phyloP scores from a whole-genome alignment of 2,329 filamentous ascomycete genomes.

The Fusarium nisikadoi region DNA sequence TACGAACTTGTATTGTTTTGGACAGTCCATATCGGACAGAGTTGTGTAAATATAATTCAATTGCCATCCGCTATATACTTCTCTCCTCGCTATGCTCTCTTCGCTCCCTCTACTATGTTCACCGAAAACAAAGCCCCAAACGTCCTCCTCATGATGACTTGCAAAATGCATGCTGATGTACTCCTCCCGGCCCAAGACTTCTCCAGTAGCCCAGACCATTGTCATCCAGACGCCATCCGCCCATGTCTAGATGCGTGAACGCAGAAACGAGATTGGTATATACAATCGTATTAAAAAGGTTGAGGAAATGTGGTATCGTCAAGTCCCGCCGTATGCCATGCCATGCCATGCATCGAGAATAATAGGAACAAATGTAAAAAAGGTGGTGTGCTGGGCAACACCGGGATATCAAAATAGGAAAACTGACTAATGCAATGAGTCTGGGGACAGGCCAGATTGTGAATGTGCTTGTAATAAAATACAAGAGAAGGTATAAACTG shows the following conservation, averaged over 20 bases:
- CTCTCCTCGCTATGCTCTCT: not conserved
- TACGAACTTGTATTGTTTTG: not conserved
- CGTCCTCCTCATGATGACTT: not conserved
- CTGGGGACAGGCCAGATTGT: not conserved
- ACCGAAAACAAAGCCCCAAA: not conserved
- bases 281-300: constrained; percentile 15
- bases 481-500: constrained; percentile 2
- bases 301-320: constrained; percentile 36
- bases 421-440: constrained; percentile 15
- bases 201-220: constrained; percentile 3
- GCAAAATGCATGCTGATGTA: constrained; percentile 14
- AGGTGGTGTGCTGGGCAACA: constrained; percentile 26
- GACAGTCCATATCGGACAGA: not conserved
- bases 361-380: constrained; percentile 11
- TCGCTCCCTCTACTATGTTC: not conserved
- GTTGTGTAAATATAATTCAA: not conserved
- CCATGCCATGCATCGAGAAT: constrained; percentile 9
- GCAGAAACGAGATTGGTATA: constrained; percentile 30
- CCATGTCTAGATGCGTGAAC: constrained; percentile 41
- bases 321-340: constrained; percentile 9
- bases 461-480: constrained; percentile 15
- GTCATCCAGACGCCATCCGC: constrained; percentile 36
- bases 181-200: constrained; percentile 11
- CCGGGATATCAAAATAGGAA: constrained; percentile 41
- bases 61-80: constrained; percentile 15